Percentiles rank a stretch among this genome's conserved stretches.
Conservation (phyloP, 2,329 filamentous ascomycete species). For the Cercospora canescens region DNA sequence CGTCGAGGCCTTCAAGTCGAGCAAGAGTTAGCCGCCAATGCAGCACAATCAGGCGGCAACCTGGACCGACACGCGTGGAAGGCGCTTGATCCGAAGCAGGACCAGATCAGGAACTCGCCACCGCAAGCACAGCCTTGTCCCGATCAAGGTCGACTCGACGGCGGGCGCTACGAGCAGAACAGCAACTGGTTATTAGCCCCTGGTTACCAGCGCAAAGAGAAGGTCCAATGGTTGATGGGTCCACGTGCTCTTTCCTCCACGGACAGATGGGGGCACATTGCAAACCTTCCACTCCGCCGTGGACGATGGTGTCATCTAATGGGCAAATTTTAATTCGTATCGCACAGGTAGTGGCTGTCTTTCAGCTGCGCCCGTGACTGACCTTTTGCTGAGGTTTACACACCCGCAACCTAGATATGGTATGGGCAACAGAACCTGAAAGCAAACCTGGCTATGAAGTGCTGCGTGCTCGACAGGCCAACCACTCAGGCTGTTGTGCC, state of each 20-base stretch:
- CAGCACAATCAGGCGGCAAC: neutral
- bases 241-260: neutral
- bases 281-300: neutral
- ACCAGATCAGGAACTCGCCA: neutral
- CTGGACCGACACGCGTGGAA: neutral
- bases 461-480: neutral
- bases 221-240: neutral
- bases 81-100: neutral
- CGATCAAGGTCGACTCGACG: too few relatives aligned
- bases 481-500: neutral
- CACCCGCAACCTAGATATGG: neutral
- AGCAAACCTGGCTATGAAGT: neutral
- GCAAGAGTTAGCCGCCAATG: constrained; percentile 8
- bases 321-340: neutral
- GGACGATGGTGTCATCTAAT: neutral
- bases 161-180: too few relatives aligned
- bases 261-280: neutral
- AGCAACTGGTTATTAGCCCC: too few relatives aligned
- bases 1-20: constrained; percentile 1
- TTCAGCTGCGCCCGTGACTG: neutral
- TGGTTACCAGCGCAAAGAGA: neutral
- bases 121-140: neutral
- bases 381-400: neutral
- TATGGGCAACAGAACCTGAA: neutral
- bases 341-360: neutral